phyloP scores from a whole-genome alignment of 169 alveolate species.

The Plasmodium relictum region DNA sequence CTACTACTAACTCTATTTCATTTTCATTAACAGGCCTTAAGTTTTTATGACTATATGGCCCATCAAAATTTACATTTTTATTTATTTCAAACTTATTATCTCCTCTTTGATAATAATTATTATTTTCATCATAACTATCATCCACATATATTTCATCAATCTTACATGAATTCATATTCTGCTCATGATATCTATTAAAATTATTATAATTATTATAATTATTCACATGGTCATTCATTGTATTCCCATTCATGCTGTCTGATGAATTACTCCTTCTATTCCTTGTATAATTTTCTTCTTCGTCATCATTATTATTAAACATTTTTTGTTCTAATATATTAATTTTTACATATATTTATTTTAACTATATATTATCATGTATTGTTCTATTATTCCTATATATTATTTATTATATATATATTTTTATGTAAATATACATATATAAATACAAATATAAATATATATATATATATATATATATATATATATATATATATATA shows the following conservation, averaged over 20 bases:
- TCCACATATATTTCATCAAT: conserved; percentile 73
- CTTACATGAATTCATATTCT: conserved; percentile 41
- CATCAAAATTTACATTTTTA: conserved; percentile 33
- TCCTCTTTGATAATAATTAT: background rate
- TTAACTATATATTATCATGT: background rate
- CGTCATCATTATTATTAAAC: conserved; percentile 40
- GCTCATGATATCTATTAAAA: conserved; percentile 71
- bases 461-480: conserved; percentile 7
- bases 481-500: background rate
- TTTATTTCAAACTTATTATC: conserved; percentile 26
- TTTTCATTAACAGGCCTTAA: conserved; percentile 68
- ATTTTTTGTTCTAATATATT: conserved; percentile 25
- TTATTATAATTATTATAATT: conserved; percentile 42
- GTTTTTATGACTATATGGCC: conserved; percentile 48
- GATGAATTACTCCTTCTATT: conserved; percentile 40
- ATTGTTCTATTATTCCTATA: background rate
- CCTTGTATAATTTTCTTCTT: conserved; percentile 37
- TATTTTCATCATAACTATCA: conserved; percentile 64
- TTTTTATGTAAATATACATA: background rate
- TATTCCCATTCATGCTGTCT: conserved; percentile 38
- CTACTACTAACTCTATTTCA: conserved; percentile 68
- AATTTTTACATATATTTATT: background rate
- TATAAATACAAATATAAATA: background rate
- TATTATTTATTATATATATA: background rate
- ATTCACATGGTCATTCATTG: conserved; percentile 11